Evolutionary conservation across 352 stramenopile genomes (phyloP).

Genomic region (Globisporangium spinosum): DNA sequence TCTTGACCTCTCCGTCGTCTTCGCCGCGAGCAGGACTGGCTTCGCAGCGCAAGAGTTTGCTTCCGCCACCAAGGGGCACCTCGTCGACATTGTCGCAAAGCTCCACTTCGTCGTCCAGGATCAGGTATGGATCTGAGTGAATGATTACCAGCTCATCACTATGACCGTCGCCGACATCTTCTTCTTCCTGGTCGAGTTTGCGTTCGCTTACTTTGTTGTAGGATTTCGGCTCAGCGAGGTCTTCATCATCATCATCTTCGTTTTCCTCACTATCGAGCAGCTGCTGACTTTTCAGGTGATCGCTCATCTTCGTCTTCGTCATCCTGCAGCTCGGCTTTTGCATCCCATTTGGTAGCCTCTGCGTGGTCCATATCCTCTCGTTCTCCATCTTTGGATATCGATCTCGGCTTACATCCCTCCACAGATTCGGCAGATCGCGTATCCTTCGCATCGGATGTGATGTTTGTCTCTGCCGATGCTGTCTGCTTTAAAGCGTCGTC

Average conservation of each 20-base stretch:
- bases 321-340: not conserved
- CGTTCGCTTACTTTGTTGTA: not conserved
- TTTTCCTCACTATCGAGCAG: not conserved
- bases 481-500: not conserved
- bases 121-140: not conserved
- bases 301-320: not conserved
- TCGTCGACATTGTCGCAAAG: constrained; percentile 13
- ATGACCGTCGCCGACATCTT: not conserved
- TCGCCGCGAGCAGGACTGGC: not conserved
- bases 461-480: not conserved
- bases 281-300: not conserved
- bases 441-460: not conserved
- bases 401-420: not conserved
- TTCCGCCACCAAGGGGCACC: constrained; percentile 24
- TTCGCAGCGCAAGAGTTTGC: constrained; percentile 21
- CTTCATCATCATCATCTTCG: not conserved
- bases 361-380: not conserved
- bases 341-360: not conserved
- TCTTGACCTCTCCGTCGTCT: constrained; percentile 16
- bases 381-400: not conserved
- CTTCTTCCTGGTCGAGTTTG: not conserved
- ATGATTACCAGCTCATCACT: not conserved
- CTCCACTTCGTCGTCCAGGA: not conserved
- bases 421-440: not conserved
- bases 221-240: not conserved